Conservation (phyloP, 1,139 yeast species). For the Scheffersomyces insectosa region DNA sequence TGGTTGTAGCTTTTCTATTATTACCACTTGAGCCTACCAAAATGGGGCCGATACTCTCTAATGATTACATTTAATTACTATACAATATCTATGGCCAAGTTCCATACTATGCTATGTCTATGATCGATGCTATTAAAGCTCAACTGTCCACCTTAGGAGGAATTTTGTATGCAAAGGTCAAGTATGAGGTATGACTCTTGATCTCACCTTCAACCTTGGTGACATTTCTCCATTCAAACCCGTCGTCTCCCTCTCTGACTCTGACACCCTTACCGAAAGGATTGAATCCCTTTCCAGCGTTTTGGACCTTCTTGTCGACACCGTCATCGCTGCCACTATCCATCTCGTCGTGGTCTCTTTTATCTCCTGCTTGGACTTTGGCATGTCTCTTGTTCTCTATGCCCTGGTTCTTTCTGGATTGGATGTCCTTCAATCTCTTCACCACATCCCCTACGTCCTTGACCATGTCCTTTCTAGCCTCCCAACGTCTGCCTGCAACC, state of each 20-base stretch:
- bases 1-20: too few species aligned
- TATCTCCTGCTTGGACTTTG: constrained; percentile 17
- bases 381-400: constrained; percentile 56
- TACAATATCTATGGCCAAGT: too few species aligned
- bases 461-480: constrained; percentile 87
- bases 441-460: constrained; percentile 80
- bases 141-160: constrained; percentile 3
- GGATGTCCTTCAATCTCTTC: constrained; percentile 77
- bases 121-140: too few species aligned
- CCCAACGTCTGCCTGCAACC: constrained; percentile 83
- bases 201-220: constrained; percentile 81
- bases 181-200: constrained; percentile 90
- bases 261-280: constrained; percentile 89
- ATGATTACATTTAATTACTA: too few species aligned
- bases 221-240: constrained; percentile 78
- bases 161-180: constrained; percentile 76
- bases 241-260: constrained; percentile 81
- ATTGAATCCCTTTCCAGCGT: constrained; percentile 62
- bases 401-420: constrained; percentile 72
- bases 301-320: constrained; percentile 25
- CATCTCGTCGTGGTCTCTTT: constrained; percentile 18
- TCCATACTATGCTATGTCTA: too few species aligned
- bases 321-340: constrained; percentile 11
- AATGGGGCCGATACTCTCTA: too few species aligned
- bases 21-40: too few species aligned